phyloP scores from a whole-genome alignment of 352 stramenopile genomes.

The Phytophthora syringae region DNA sequence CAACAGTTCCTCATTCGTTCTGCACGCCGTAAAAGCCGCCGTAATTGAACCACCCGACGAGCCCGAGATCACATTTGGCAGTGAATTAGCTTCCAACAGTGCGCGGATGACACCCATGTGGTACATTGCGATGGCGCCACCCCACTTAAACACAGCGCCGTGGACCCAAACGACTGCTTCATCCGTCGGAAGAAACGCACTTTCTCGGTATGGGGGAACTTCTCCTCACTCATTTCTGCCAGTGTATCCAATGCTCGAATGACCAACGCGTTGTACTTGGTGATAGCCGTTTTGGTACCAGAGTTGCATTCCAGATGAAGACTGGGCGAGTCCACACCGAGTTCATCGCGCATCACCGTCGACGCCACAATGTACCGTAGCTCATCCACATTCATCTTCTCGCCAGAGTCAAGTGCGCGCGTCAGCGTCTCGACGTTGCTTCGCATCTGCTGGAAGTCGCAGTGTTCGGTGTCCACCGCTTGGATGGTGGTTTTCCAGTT shows the following conservation, averaged over 20 bases:
- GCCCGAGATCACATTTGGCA: slow-evolving; percentile 94
- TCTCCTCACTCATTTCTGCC: slow-evolving; percentile 23
- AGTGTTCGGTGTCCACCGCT: slow-evolving; percentile 57
- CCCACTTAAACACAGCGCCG: slow-evolving; percentile 93
- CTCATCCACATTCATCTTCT: slow-evolving; percentile 48
- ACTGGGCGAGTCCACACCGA: slow-evolving; percentile 57
- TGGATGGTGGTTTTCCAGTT: slow-evolving; percentile 62
- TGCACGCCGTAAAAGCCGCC: slow-evolving; percentile 86
- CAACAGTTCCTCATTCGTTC: slow-evolving; percentile 83
- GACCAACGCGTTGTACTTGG: slow-evolving; percentile 55
- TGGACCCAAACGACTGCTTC: slow-evolving; percentile 88
- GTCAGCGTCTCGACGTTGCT: slow-evolving; percentile 48
- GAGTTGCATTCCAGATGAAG: slow-evolving; percentile 65
- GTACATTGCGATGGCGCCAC: slow-evolving; percentile 94
- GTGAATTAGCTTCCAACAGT: slow-evolving; percentile 83
- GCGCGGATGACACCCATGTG: slow-evolving; percentile 93
- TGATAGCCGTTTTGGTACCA: slow-evolving; percentile 69
- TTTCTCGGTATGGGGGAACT: slow-evolving; percentile 56
- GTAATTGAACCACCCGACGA: slow-evolving; percentile 93
- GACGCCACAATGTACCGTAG: slow-evolving; percentile 69
- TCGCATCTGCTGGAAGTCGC: slow-evolving; percentile 63
- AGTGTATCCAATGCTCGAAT: slow-evolving; percentile 56
- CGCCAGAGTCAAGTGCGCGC: slow-evolving; percentile 33
- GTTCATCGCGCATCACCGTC: slow-evolving; percentile 70
- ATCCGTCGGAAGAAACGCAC: slow-evolving; percentile 58